These are phyloP conservation scores for Darksidea phi DNA, from an alignment of 495 filamentous ascomycete species.

Conservation along the genomic window DNA sequence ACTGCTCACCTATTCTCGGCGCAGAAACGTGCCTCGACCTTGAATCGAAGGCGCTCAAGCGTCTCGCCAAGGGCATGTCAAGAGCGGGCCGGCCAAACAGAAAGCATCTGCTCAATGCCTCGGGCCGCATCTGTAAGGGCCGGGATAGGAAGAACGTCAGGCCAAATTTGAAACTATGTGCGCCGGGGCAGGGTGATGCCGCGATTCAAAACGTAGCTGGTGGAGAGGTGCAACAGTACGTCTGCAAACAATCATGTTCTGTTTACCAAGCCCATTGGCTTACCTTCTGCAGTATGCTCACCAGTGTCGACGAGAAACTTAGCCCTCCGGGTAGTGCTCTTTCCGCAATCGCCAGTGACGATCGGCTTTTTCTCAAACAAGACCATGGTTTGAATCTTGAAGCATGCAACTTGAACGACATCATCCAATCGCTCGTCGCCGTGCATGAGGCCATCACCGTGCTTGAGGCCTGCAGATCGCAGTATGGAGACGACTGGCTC, in stretches of 20 bases:
- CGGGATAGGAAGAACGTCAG: conserved; percentile 3
- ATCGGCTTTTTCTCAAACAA: conserved; percentile 32
- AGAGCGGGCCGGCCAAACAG: conserved; percentile 9
- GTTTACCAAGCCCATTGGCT: conserved; percentile 24
- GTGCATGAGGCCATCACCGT: conserved; percentile 24
- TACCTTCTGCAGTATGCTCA: conserved; percentile 27
- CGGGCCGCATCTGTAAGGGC: conserved; percentile 21
- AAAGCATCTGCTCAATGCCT: conserved; percentile 13
- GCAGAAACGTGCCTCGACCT: conserved; percentile 21
- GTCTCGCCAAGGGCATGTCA: conserved; percentile 23
- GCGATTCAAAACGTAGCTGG: conserved; percentile 22
- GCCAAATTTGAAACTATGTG: conserved; percentile 16
- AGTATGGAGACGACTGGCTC: conserved; percentile 30
- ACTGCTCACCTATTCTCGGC: conserved; percentile 15
- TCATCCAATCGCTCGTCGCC: conserved; percentile 4
- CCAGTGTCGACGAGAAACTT: conserved; percentile 24
- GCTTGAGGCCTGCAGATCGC: conserved; percentile 6
- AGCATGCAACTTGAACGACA: conserved; percentile 20
- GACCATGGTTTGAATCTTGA: conserved; percentile 12
- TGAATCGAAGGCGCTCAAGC: conserved; percentile 21
- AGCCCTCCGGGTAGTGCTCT: conserved; percentile 23
- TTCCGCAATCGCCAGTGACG: conserved; percentile 20
- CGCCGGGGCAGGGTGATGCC: conserved; percentile 18
- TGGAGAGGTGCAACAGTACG: conserved; percentile 35
- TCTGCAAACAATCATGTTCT: conserved; percentile 14